phyloP scores from a whole-genome alignment of 1,284 basidiomycete species.

The Heterobasidion occidentale region DNA sequence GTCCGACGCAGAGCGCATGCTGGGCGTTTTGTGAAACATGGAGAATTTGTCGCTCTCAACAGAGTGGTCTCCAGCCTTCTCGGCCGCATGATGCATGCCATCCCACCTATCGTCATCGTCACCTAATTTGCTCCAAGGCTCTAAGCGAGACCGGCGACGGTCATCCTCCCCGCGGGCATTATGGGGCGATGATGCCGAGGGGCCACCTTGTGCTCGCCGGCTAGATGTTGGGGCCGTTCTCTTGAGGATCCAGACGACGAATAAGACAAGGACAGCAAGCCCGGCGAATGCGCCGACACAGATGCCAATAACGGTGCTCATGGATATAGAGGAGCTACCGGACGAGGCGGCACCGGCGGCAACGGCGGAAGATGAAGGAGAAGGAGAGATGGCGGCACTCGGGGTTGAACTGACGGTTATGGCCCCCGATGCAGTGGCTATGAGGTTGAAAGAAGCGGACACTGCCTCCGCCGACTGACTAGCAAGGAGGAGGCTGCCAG shows the following conservation, averaged over 20 bases:
- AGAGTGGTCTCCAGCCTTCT: constrained; percentile 8
- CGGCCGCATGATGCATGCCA: constrained; percentile 8
- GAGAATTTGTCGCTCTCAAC: constrained; percentile 19
- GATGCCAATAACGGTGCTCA: constrained; percentile 25
- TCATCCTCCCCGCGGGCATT: constrained; percentile 14
- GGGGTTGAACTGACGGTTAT: constrained; percentile 6
- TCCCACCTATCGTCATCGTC: constrained; percentile 16
- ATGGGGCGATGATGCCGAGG: background rate
- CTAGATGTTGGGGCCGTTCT: constrained; percentile 8
- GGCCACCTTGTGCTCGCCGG: background rate
- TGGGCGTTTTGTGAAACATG: constrained; percentile 63
- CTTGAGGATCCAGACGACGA: constrained; percentile 20
- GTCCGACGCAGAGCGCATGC: constrained; percentile 37
- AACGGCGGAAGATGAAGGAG: constrained; percentile 3
- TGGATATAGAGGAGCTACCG: constrained; percentile 14
- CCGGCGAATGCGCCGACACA: constrained; percentile 24
- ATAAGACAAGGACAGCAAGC: constrained; percentile 18
- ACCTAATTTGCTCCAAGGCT: constrained; percentile 15
- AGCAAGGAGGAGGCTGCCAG: constrained; percentile 8
- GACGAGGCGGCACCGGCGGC: constrained; percentile 1
- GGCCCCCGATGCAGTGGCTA: constrained; percentile 8
- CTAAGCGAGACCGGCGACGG: constrained; percentile 12
- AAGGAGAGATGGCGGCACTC: constrained; percentile 7
- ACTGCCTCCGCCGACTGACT: background rate
- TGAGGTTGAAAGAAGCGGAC: constrained; percentile 2